A percentile compares a stretch with the other conserved stretches of the same genome.
Evolutionary conservation across 2,329 filamentous ascomycete genomes (phyloP).

Genomic region (Alternaria ventricosa): DNA sequence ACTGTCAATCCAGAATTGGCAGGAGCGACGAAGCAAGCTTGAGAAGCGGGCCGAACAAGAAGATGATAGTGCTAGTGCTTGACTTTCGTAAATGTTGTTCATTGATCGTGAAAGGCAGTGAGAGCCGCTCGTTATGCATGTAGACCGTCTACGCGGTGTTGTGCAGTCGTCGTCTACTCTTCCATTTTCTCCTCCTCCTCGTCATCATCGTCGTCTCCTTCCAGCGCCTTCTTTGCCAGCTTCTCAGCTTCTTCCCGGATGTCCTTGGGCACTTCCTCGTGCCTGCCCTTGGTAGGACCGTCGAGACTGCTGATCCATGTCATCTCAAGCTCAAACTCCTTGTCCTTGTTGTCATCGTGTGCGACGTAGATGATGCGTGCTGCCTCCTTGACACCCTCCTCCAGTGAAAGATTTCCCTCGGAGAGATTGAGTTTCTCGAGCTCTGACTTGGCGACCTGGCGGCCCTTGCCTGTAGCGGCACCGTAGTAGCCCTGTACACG

Average conservation of each 20-base stretch:
- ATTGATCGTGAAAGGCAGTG: conserved; percentile 23
- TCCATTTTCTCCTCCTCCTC: conserved; percentile 87
- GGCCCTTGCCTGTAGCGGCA: conserved; percentile 93
- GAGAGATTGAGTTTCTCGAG: conserved; percentile 95
- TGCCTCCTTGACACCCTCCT: conserved; percentile 93
- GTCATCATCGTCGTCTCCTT: conserved; percentile 83
- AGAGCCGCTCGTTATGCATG: conserved; percentile 34
- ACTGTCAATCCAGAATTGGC: conserved; percentile 2
- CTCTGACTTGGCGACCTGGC: conserved; percentile 96
- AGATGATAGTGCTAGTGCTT: conserved; percentile 1
- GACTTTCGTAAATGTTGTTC: conserved; percentile 8
- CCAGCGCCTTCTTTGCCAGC: conserved; percentile 87
- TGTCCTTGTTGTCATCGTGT: conserved; percentile 99
- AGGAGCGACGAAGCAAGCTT: conserved; percentile 2
- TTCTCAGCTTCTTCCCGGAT: conserved; percentile 90
- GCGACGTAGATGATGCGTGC: conserved; percentile 96
- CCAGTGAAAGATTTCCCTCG: conserved; percentile 75
- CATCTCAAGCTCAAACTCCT: conserved; percentile 99
- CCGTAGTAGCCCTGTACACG: conserved; percentile 84
- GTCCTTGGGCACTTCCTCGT: conserved; percentile 91
- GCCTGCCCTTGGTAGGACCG: conserved; percentile 89
- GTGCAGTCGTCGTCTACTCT: conserved; percentile 62
- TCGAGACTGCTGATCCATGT: conserved; percentile 89
- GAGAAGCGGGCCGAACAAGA: conserved; percentile 1
- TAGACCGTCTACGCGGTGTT: conserved; percentile 35